Evolutionary conservation across 164 flowering plant species (phyloP).

Genomic region (Chloranthus sessilifolius): DNA sequence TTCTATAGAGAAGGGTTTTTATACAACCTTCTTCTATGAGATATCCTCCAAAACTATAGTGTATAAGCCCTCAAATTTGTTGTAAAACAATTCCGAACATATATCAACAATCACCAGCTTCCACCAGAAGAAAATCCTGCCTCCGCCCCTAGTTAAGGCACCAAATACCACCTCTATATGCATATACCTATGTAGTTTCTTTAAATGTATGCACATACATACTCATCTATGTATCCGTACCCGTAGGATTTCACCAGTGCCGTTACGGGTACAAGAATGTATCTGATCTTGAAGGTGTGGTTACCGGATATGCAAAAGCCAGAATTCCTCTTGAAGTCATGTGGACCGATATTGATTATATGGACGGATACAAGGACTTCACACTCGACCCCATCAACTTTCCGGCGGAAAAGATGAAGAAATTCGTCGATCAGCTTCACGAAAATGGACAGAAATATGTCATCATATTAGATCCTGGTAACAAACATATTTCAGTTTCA

Average conservation of each 20-base stretch:
- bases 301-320: conserved; percentile 72
- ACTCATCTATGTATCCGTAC: neutral
- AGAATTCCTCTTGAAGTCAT: conserved; percentile 79
- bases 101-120: too few relatives aligned
- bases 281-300: conserved; percentile 58
- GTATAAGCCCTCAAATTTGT: too few relatives aligned
- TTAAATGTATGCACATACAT: neutral
- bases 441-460: conserved; percentile 63
- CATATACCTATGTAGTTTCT: neutral
- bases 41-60: too few relatives aligned
- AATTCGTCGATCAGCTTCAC: conserved; percentile 55
- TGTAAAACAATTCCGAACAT: too few relatives aligned
- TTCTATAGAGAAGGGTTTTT: too few relatives aligned
- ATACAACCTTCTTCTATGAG: too few relatives aligned
- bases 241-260: conserved; percentile 83
- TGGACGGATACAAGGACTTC: conserved; percentile 79
- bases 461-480: conserved; percentile 78
- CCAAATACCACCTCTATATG: too few relatives aligned
- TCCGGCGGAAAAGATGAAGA: conserved; percentile 44
- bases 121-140: too few relatives aligned
- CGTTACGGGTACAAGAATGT: conserved; percentile 72
- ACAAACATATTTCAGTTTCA: neutral
- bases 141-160: too few relatives aligned
- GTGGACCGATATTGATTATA: conserved; percentile 91
- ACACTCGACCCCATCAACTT: conserved; percentile 77